Percentiles rank a stretch among this genome's conserved stretches.
Evolutionary conservation across 2,329 filamentous ascomycete species (phyloP).

Genomic region (Diplocarpon mali): DNA sequence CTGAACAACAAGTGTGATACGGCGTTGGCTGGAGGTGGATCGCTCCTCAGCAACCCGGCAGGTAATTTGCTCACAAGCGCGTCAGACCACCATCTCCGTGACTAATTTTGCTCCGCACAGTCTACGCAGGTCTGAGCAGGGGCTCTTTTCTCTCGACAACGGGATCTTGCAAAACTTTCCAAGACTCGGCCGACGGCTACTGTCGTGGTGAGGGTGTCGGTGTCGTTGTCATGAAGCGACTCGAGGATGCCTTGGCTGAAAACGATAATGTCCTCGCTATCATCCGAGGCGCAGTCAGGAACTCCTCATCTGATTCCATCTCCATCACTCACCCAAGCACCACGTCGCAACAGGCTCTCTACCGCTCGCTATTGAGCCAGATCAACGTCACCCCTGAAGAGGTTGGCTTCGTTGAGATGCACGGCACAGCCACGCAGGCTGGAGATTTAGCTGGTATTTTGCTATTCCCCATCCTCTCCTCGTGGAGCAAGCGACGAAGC

Average conservation of each 20-base stretch:
- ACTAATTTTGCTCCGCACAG: too few relatives aligned
- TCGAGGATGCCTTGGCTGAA: slow-evolving; percentile 38
- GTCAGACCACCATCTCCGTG: too few relatives aligned
- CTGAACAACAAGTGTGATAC: slow-evolving; percentile 14
- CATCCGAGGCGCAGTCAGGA: slow-evolving; percentile 62
- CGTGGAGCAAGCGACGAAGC: too few relatives aligned
- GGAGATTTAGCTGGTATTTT: slow-evolving; percentile 40
- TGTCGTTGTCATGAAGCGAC: slow-evolving; percentile 36
- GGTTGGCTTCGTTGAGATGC: slow-evolving; percentile 76
- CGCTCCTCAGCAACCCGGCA: slow-evolving; percentile 12
- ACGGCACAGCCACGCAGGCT: slow-evolving; percentile 76
- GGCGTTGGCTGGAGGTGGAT: slow-evolving; percentile 16
- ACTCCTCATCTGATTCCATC: slow-evolving; percentile 68
- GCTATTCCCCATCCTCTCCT: too few relatives aligned
- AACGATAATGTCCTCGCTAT: slow-evolving; percentile 37
- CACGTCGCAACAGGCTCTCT: slow-evolving; percentile 59
- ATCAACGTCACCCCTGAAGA: slow-evolving; percentile 65
- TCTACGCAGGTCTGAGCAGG: slow-evolving; percentile 20
- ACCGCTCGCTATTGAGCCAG: slow-evolving; percentile 55
- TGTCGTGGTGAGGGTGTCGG: slow-evolving; percentile 39
- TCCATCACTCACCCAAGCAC: slow-evolving; percentile 77
- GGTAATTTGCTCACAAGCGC: too few relatives aligned
- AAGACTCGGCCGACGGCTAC: slow-evolving; percentile 39
- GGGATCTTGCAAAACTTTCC: slow-evolving; percentile 39
- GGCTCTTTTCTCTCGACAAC: slow-evolving; percentile 27